Conservation (phyloP, 2,329 filamentous ascomycete species). For the Fusarium longipes region DNA sequence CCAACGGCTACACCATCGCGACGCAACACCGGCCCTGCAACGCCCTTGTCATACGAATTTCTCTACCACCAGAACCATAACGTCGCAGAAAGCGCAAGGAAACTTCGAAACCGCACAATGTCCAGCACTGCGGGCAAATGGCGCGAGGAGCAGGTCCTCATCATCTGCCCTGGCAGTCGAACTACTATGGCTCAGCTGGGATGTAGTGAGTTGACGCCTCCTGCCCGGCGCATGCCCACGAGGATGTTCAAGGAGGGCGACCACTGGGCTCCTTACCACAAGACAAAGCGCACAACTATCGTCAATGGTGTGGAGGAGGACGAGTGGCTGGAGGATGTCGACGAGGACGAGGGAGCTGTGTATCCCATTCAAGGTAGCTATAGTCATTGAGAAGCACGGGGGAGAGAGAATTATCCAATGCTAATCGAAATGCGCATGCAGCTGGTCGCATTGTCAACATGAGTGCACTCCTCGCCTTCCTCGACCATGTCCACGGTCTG, state of each 20-base stretch:
- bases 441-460: slow-evolving; percentile 89
- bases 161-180: slow-evolving; percentile 86
- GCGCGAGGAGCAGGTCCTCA: slow-evolving; percentile 72
- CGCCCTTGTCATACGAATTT: slow-evolving; percentile 17
- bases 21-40: slow-evolving; percentile 29
- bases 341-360: slow-evolving; percentile 87
- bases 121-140: slow-evolving; percentile 68
- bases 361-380: slow-evolving; percentile 78
- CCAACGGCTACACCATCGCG: slow-evolving; percentile 38
- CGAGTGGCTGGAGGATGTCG: slow-evolving; percentile 88
- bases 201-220: slow-evolving; percentile 89
- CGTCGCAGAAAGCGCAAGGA: slow-evolving; percentile 5
- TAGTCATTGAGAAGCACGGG: background rate
- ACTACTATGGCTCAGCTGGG: slow-evolving; percentile 92
- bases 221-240: slow-evolving; percentile 86
- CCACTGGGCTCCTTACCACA: slow-evolving; percentile 80
- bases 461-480: slow-evolving; percentile 91
- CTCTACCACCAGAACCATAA: slow-evolving; percentile 7
- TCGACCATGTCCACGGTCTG: slow-evolving; percentile 90
- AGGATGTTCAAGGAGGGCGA: slow-evolving; percentile 94
- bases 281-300: slow-evolving; percentile 72
- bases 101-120: slow-evolving; percentile 55
- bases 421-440: slow-evolving; percentile 48
- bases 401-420: background rate
- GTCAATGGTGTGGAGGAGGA: slow-evolving; percentile 64